Evolutionary conservation across 257 asterid species (phyloP), one percentile per base, ranked within the genome.

Genomic region (Echites panduratus): DNA sequence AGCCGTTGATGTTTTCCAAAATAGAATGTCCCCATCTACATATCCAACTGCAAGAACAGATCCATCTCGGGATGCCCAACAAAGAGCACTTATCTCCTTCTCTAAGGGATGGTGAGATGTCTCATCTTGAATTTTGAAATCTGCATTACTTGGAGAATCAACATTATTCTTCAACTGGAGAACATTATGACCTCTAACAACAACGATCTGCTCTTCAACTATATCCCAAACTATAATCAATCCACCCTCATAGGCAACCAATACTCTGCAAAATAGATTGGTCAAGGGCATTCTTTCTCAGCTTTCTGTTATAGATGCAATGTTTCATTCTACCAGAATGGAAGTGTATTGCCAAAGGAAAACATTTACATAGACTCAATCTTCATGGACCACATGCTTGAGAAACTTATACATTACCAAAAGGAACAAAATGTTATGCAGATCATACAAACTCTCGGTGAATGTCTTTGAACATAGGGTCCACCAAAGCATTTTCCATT

Each of bases 41-140:
- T 93, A 89, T 76, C 98, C 98, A 72, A 81, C 92, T 66, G 96
- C 96, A 76, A 90, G 91, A 82, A 88, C 75, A 62, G 93, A 85
- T 69, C 96, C 98, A 82, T 88, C 95, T 67, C 78, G 50, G 74
- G 96, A 90, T 67, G 87, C 96, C 97, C 97, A 93, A 80, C 97
- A 93, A 85, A 93, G 86, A 74, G 98, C 87, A 68, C 85, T 89
- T 73, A 90, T 93, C 84, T 89, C 97, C 79, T 93, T 93, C 80
- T 87, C 96, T 57, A 80, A 73, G 72, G 88, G 83, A 67, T 71
- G 73, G 52, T 83, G 73, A 77, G 87, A 81, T 74, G 77, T 50
- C 75, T 79, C 86, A 48, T 82, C 84, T 26, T 43, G 75, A 78
- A 58, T 77, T 75, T 79, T 77, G 74, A 67, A 43, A 76, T 77